Conservation (phyloP, 202 grass and related monocot genomes). For the Setaria viridis region DNA sequence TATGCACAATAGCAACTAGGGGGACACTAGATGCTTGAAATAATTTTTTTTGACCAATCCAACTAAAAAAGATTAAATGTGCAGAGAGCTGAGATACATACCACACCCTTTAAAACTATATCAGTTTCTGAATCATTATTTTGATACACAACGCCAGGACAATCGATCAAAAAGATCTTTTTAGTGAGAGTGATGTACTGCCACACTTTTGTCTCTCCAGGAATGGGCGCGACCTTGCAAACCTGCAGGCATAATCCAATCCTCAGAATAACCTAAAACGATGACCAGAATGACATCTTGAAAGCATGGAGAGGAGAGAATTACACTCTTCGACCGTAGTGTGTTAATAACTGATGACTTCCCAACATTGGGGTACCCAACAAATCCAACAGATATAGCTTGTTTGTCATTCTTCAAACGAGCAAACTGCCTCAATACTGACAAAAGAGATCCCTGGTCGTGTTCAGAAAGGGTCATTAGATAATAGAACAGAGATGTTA, state of each 20-base stretch:
- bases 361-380: conserved; percentile 99
- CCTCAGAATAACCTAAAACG: conserved; percentile 31
- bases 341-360: conserved; percentile 99
- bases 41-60: neutral
- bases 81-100: conserved; percentile 51
- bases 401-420: conserved; percentile 97
- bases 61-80: neutral
- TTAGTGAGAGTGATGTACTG: conserved; percentile 98
- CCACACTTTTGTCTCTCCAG: conserved; percentile 98
- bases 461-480: conserved; percentile 14
- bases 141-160: conserved; percentile 97
- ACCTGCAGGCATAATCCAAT: conserved; percentile 60
- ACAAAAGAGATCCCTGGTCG: conserved; percentile 91
- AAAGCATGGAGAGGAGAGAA: conserved; percentile 35
- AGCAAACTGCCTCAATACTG: conserved; percentile 89
- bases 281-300: neutral
- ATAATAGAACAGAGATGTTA: neutral
- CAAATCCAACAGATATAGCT: conserved; percentile 97
- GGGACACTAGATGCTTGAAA: conserved; percentile 6
- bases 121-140: conserved; percentile 98
- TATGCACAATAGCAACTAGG: neutral
- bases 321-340: conserved; percentile 95
- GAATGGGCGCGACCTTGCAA: conserved; percentile 97
- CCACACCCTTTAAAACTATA: conserved; percentile 99
- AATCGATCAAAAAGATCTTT: conserved; percentile 95